phyloP scores from a whole-genome alignment of 352 stramenopile genomes.

The Achlya hypogyna region DNA sequence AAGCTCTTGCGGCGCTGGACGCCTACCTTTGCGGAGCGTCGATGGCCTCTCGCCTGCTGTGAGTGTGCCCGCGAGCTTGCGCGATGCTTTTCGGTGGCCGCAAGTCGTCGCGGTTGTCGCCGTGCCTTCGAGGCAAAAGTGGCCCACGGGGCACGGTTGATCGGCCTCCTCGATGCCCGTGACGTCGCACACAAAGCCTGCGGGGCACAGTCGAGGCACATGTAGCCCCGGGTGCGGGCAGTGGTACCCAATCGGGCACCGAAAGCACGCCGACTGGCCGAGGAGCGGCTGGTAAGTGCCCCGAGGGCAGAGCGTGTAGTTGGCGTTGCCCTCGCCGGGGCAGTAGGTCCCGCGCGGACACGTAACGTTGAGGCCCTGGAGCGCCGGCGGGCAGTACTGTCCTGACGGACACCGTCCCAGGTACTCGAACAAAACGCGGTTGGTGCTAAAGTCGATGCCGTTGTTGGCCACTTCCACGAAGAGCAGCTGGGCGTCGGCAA shows the following conservation, averaged over 20 bases:
- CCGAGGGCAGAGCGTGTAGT: slow-evolving; percentile 90
- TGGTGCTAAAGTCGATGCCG: slow-evolving; percentile 87
- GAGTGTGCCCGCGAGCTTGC: slow-evolving; percentile 31
- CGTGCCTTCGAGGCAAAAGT: slow-evolving; percentile 94
- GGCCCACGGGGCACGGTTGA: slow-evolving; percentile 91
- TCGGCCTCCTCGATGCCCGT: slow-evolving; percentile 85
- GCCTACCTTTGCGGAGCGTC: slow-evolving; percentile 34
- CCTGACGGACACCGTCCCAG: slow-evolving; percentile 76
- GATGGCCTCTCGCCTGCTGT: slow-evolving; percentile 29
- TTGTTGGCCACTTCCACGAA: slow-evolving; percentile 93
- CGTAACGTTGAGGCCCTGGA: slow-evolving; percentile 30
- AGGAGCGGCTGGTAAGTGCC: slow-evolving; percentile 90
- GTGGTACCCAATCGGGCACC: slow-evolving; percentile 92
- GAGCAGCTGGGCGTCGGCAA: slow-evolving; percentile 22
- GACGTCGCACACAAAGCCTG: slow-evolving; percentile 92
- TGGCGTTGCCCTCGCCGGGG: slow-evolving; percentile 63
- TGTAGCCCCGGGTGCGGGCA: slow-evolving; percentile 90
- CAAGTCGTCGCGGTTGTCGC: slow-evolving; percentile 90
- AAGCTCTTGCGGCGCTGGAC: slow-evolving; percentile 22
- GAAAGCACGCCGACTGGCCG: slow-evolving; percentile 73
- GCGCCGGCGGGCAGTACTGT: slow-evolving; percentile 74
- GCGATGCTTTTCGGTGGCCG: slow-evolving; percentile 31
- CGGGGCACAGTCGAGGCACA: slow-evolving; percentile 89
- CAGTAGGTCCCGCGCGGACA: slow-evolving; percentile 78
- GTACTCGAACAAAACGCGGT: slow-evolving; percentile 64